These are phyloP conservation scores for Inga laurina DNA, from an alignment of 306 rosid species.

Conservation along the genomic window DNA sequence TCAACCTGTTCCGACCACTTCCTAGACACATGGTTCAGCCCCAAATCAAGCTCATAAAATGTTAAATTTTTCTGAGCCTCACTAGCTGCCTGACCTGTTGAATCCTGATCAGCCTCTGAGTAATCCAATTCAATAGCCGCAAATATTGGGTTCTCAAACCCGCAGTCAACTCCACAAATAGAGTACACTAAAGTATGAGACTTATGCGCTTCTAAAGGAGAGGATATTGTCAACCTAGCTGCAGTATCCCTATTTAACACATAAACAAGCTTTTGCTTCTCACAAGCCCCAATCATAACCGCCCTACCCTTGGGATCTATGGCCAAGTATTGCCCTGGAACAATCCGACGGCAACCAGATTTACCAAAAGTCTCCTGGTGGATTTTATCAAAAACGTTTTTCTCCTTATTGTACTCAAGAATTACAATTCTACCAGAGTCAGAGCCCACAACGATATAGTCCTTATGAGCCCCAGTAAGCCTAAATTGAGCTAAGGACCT, in stretches of 20 bases:
- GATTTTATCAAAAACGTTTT: slow-evolving; percentile 80
- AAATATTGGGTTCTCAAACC: slow-evolving; percentile 92
- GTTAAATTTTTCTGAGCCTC: slow-evolving; percentile 87
- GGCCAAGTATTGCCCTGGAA: slow-evolving; percentile 90
- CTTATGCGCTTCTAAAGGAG: slow-evolving; percentile 91
- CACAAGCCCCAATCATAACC: slow-evolving; percentile 94
- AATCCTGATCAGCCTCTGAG: slow-evolving; percentile 84
- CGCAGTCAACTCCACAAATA: slow-evolving; percentile 92
- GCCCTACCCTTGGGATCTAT: slow-evolving; percentile 96
- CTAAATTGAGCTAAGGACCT: slow-evolving; percentile 84
- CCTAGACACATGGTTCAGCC: slow-evolving; percentile 91
- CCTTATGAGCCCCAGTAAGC: slow-evolving; percentile 86
- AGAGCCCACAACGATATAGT: slow-evolving; percentile 84
- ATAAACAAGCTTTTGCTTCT: slow-evolving; percentile 92
- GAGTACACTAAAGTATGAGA: slow-evolving; percentile 89
- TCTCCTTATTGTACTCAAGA: slow-evolving; percentile 83
- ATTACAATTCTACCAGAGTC: slow-evolving; percentile 94
- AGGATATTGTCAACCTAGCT: slow-evolving; percentile 91
- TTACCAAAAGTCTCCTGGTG: slow-evolving; percentile 97
- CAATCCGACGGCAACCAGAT: slow-evolving; percentile 89
- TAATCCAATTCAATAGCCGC: slow-evolving; percentile 94
- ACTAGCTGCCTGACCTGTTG: slow-evolving; percentile 75
- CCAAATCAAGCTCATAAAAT: slow-evolving; percentile 90
- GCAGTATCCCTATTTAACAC: slow-evolving; percentile 89
- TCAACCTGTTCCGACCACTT: slow-evolving; percentile 97